Evolutionary conservation across 257 asterid species (phyloP), one percentile per base, ranked within the genome.

Genomic region (Solanum boliviense): DNA sequence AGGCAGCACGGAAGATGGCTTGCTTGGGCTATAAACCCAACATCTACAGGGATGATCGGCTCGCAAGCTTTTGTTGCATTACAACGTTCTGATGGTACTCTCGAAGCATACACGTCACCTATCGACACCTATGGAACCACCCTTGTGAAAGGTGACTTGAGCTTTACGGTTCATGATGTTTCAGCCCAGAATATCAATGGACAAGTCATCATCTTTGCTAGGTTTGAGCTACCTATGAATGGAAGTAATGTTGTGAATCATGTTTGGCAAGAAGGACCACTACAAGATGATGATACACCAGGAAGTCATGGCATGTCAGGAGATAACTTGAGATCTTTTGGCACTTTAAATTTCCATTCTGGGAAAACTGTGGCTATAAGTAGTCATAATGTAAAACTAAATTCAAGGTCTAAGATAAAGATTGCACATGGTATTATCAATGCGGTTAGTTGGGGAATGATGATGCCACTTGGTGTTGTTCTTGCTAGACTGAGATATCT

Each of bases 1-100:
- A n/a, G 8, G 3, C 16, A 36, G 74, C n/a, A 79, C 2, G 87
- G 74, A 15, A 58, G 79, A 65, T 84, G 79, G 62, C 11, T 84
- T 84, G 75, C 87, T 36, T 84, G 87, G 87, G 75, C 58, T 84
- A 84, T 36, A 36, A 84, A 84, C 20, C 87, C 87, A 32, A 84
- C 75, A n/a, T 84, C 87, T 13, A 65, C 75, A 15, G 87, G 87
- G 25, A 84, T 84, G 87, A 1, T 65, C 11, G 79, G 79, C 3
- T 84, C 76, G 0, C 58, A 84, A 16, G 76, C 76, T 65, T 84
- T 84, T 36, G 87, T 62, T 2, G 56, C 79, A 39, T 65, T 58
- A 52, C 25, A n/a, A 18, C 87, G 7, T 58, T 84, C 36, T 23
- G 38, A 84, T 65, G 79, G 87, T 6, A 32, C 62, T 36, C 58